These are phyloP conservation scores for Lactarius hengduanensis DNA, from an alignment of 768 basidiomycete genomes.

Conservation along the genomic window DNA sequence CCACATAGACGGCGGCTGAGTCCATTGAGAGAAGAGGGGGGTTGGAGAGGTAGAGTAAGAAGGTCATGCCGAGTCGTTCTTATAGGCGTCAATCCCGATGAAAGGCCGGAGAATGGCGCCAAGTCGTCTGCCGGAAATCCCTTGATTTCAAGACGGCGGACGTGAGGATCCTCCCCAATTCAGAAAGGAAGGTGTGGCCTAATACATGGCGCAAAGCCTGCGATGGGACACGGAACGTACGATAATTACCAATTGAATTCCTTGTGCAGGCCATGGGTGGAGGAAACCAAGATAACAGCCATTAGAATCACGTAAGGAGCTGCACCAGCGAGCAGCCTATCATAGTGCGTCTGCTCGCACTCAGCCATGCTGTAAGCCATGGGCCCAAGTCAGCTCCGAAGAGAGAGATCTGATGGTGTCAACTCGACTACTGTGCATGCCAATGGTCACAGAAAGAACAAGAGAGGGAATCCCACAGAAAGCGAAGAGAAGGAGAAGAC, in stretches of 20 bases:
- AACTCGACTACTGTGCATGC: not conserved
- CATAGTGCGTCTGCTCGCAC: not conserved
- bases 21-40: not conserved
- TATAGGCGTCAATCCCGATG: not conserved
- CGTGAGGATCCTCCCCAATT: too few relatives aligned
- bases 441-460: not conserved
- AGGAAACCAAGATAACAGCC: not conserved
- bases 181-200: too few relatives aligned
- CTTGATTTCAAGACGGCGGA: too few relatives aligned
- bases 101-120: too few relatives aligned
- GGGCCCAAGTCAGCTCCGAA: not conserved
- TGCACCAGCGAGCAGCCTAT: not conserved
- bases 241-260: not conserved
- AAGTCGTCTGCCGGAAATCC: too few relatives aligned
- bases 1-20: not conserved
- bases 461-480: not conserved
- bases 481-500: too few relatives aligned
- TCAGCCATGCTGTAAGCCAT: not conserved
- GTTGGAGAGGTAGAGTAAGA: not conserved
- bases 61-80: not conserved
- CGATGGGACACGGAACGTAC: too few relatives aligned
- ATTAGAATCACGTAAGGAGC: not conserved
- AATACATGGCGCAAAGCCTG: too few relatives aligned
- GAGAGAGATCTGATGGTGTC: not conserved
- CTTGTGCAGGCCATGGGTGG: too few relatives aligned